Evolutionary conservation across 148 eudicot species (phyloP).

Genomic region (Arbutus unedo): DNA sequence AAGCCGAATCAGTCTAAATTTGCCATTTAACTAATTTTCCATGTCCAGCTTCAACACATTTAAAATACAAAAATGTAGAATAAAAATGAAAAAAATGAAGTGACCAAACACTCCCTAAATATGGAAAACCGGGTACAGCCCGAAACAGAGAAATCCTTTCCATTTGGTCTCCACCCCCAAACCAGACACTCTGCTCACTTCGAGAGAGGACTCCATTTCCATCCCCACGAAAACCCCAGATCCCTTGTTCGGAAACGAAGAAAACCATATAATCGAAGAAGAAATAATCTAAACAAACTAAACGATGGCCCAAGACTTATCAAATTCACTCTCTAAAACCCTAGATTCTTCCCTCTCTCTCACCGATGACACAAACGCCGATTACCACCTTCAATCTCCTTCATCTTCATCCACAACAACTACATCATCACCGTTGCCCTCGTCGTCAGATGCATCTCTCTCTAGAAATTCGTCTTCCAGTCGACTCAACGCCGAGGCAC

Average conservation of each 20-base stretch:
- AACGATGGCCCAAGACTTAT: slow-evolving; percentile 27
- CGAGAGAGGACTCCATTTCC: slow-evolving; percentile 12
- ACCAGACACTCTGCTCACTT: background rate
- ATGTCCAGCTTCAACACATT: too few relatives aligned
- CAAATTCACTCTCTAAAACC: slow-evolving; percentile 20
- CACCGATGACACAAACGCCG: background rate
- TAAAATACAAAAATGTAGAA: too few relatives aligned
- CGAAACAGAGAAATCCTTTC: slow-evolving; percentile 26
- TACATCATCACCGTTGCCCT: background rate
- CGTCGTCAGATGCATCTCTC: slow-evolving; percentile 32
- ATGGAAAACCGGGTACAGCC: background rate
- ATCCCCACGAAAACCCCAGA: slow-evolving; percentile 1
- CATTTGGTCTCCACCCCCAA: slow-evolving; percentile 12
- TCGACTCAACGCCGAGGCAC: slow-evolving; percentile 69
- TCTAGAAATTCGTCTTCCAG: slow-evolving; percentile 43
- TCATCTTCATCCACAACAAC: background rate
- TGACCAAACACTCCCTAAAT: background rate
- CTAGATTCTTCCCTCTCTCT: slow-evolving; percentile 28
- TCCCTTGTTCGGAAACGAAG: background rate
- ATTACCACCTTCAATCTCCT: background rate
- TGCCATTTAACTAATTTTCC: too few relatives aligned
- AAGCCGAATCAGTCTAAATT: too few relatives aligned
- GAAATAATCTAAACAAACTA: background rate
- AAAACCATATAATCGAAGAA: background rate
- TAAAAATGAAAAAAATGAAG: too few relatives aligned